Conservation (phyloP, 202 grass and related monocot species). For the Bolboschoenoplectus hybrid region DNA sequence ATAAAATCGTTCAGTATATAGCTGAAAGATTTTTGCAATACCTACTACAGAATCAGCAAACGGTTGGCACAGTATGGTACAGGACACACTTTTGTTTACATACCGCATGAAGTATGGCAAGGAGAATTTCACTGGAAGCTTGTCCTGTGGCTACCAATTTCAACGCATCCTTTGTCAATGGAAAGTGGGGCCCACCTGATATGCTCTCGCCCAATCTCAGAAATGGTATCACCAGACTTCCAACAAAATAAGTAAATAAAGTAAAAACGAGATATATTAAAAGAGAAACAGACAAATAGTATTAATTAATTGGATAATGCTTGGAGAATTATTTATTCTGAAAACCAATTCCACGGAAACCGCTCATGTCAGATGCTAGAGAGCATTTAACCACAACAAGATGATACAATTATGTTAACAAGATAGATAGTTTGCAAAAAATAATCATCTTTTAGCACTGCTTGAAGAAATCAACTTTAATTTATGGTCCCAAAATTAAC, state of each 20-base stretch:
- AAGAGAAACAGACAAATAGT: neutral
- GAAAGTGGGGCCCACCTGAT: conserved; percentile 44
- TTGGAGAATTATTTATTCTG: neutral
- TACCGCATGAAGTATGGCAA: conserved; percentile 53
- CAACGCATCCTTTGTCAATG: conserved; percentile 52
- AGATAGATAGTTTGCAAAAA: neutral
- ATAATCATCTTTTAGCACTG: neutral
- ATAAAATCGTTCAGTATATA: conserved; percentile 24
- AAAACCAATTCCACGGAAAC: neutral
- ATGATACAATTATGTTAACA: neutral
- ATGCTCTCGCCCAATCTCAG: conserved; percentile 54
- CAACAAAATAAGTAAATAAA: conserved; percentile 4
- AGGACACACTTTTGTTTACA: neutral
- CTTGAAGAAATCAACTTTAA: neutral
- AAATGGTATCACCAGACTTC: conserved; percentile 53
- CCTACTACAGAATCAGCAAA: conserved; percentile 11
- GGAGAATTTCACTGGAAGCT: conserved; percentile 50
- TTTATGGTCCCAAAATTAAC: neutral
- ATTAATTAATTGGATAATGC: neutral
- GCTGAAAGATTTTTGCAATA: neutral
- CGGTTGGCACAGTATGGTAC: neutral
- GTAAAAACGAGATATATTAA: neutral
- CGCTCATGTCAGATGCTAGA: neutral
- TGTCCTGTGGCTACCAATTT: conserved; percentile 47
- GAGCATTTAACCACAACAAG: neutral